These are phyloP conservation scores for Suillus variegatus DNA, from an alignment of 768 basidiomycete species.

Conservation along the genomic window DNA sequence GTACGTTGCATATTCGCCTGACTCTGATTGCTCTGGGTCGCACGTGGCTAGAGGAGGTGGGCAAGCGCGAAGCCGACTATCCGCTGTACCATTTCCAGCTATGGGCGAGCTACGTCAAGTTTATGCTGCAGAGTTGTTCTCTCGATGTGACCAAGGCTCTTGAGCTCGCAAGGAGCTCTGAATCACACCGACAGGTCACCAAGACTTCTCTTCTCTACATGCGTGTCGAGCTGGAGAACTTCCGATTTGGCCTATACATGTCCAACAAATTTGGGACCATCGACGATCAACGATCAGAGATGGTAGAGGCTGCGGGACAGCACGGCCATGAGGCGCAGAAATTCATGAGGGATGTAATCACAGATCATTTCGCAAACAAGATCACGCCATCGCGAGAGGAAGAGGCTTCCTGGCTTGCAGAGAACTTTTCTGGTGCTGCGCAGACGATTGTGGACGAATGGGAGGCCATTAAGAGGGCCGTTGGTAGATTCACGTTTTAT, in stretches of 20 bases:
- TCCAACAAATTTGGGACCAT: conserved; percentile 22
- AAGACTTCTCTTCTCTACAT: conserved; percentile 44
- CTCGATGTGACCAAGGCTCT: conserved; percentile 49
- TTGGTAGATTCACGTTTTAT: conserved; percentile 47
- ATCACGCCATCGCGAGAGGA: conserved; percentile 12
- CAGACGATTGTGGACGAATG: conserved; percentile 47
- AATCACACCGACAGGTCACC: conserved; percentile 53
- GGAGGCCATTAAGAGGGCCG: conserved; percentile 37
- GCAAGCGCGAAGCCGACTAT: conserved; percentile 19
- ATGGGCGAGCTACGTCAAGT: conserved; percentile 51
- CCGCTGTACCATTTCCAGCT: conserved; percentile 17
- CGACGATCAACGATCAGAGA: conserved; percentile 19
- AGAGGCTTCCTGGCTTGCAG: conserved; percentile 41
- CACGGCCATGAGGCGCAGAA: conserved; percentile 10
- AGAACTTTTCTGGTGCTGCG: conserved; percentile 42
- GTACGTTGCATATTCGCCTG: conserved; percentile 54
- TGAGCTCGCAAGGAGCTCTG: conserved; percentile 47
- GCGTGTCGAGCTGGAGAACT: conserved; percentile 48
- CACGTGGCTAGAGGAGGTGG: conserved; percentile 40
- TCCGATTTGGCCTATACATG: conserved; percentile 48
- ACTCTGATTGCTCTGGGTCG: conserved; percentile 46
- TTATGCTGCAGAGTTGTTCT: conserved; percentile 47
- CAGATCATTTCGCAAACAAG: conserved; percentile 27
- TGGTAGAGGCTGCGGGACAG: conserved; percentile 23
- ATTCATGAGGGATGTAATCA: conserved; percentile 2